Percentiles rank a stretch among this genome's conserved stretches.
These are phyloP conservation scores for Exobasidium cylindrosporum DNA, from an alignment of 1,284 basidiomycete genomes.

Conservation along the genomic window DNA sequence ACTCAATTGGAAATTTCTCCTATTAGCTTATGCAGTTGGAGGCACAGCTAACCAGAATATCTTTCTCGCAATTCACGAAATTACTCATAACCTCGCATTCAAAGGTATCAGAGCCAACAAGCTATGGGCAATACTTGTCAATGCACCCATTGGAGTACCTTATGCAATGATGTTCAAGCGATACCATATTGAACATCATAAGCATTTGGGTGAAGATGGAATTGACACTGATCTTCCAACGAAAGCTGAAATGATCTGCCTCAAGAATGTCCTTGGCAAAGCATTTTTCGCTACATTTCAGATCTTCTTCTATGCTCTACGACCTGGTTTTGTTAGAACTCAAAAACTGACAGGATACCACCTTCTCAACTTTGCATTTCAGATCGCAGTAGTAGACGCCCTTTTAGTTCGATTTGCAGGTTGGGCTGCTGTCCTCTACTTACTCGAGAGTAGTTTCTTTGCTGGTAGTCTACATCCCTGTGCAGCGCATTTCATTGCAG, in stretches of 20 bases:
- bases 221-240: constrained; percentile 94
- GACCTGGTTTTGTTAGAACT: constrained; percentile 85
- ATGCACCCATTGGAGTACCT: constrained; percentile 87
- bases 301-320: constrained; percentile 94
- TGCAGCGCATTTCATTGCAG: constrained; percentile 95
- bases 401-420: constrained; percentile 53
- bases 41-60: constrained; percentile 96
- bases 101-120: constrained; percentile 79
- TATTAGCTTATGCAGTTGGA: constrained; percentile 79
- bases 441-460: constrained; percentile 85
- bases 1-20: constrained; percentile 70
- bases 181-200: constrained; percentile 83
- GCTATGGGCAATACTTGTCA: constrained; percentile 80
- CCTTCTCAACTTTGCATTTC: constrained; percentile 68
- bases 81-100: constrained; percentile 96
- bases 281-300: constrained; percentile 98
- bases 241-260: constrained; percentile 72
- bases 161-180: constrained; percentile 95
- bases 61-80: constrained; percentile 96
- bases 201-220: constrained; percentile 90
- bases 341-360: constrained; percentile 84
- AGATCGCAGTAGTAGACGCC: constrained; percentile 70
- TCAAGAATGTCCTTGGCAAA: constrained; percentile 95
- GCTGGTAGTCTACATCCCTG: constrained; percentile 92
- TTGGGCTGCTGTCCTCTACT: constrained; percentile 62